Evolutionary conservation across 768 basidiomycete species (phyloP).

Genomic region (Pleurotus platypus): DNA sequence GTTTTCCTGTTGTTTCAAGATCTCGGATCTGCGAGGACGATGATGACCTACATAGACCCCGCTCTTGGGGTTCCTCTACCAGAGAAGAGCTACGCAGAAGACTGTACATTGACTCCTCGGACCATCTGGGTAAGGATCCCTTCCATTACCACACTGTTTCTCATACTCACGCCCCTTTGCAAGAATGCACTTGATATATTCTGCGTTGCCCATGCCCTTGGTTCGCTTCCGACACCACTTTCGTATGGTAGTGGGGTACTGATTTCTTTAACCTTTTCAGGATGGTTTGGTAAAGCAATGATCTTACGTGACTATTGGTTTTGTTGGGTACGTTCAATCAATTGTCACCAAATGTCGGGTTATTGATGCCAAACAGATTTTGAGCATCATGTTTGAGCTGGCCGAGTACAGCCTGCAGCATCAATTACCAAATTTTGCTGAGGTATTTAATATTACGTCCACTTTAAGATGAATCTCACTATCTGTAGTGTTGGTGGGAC

Average conservation of each 20-base stretch:
- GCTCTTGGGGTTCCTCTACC: slow-evolving; percentile 68
- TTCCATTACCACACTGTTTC: slow-evolving; percentile 3
- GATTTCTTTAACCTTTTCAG: background rate
- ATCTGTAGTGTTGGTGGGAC: slow-evolving; percentile 81
- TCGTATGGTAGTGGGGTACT: background rate
- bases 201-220: slow-evolving; percentile 79
- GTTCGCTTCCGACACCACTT: background rate
- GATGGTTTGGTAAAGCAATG: slow-evolving; percentile 92
- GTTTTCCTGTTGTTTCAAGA: slow-evolving; percentile 89
- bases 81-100: slow-evolving; percentile 85
- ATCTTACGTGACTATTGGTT: slow-evolving; percentile 92
- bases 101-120: slow-evolving; percentile 59
- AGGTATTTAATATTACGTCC: slow-evolving; percentile 42
- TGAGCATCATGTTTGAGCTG: slow-evolving; percentile 84
- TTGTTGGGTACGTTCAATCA: slow-evolving; percentile 64
- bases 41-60: slow-evolving; percentile 80
- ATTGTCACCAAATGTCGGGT: slow-evolving; percentile 3
- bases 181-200: slow-evolving; percentile 85
- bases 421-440: slow-evolving; percentile 84
- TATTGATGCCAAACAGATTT: slow-evolving; percentile 47
- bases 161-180: background rate
- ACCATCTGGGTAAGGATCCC: slow-evolving; percentile 61
- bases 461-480: slow-evolving; percentile 11
- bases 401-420: slow-evolving; percentile 88
- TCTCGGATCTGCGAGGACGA: slow-evolving; percentile 65